phyloP scores from a whole-genome alignment of 805 yeast species.

The Candida pini region DNA sequence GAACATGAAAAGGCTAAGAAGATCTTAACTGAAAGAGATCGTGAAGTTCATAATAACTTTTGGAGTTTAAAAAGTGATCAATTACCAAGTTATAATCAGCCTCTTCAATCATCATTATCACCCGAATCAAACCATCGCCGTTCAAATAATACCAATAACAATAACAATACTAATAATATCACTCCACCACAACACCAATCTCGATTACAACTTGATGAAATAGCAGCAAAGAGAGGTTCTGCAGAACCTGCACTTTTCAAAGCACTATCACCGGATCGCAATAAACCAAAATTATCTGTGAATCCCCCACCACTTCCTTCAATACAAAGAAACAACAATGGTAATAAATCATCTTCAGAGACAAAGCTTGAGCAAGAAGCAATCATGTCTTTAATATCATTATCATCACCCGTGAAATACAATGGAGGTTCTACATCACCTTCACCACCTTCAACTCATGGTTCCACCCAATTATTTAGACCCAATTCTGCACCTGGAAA shows the following conservation, averaged over 20 bases:
- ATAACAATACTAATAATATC: slow-evolving; percentile 2
- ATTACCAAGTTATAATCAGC: slow-evolving; percentile 13
- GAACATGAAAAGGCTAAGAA: slow-evolving; percentile 15
- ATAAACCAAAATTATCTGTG: slow-evolving; percentile 12
- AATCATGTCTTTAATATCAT: slow-evolving; percentile 47
- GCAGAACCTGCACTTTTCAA: slow-evolving; percentile 21
- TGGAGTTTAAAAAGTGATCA: slow-evolving; percentile 24
- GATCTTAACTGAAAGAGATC: slow-evolving; percentile 9
- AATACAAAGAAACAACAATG: not conserved
- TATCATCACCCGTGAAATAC: slow-evolving; percentile 44
- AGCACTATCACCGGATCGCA: slow-evolving; percentile 18
- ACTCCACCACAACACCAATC: slow-evolving; percentile 5
- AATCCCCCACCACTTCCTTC: slow-evolving; percentile 3
- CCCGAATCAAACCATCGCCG: not conserved
- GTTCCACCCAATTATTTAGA: slow-evolving; percentile 1
- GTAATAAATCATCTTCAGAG: slow-evolving; percentile 14
- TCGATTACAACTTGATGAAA: slow-evolving; percentile 23
- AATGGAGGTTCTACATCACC: slow-evolving; percentile 21
- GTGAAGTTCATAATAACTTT: slow-evolving; percentile 20
- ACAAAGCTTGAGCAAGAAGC: slow-evolving; percentile 47
- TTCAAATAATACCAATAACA: not conserved
- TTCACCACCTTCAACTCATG: slow-evolving; percentile 7
- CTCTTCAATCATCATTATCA: slow-evolving; percentile 3
- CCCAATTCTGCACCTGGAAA: not conserved
- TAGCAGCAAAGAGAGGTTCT: slow-evolving; percentile 22